Evolutionary conservation across 805 yeast genomes (phyloP), one percentile per base, ranked within the genome.

Genomic region (Clavispora phyllophila): DNA sequence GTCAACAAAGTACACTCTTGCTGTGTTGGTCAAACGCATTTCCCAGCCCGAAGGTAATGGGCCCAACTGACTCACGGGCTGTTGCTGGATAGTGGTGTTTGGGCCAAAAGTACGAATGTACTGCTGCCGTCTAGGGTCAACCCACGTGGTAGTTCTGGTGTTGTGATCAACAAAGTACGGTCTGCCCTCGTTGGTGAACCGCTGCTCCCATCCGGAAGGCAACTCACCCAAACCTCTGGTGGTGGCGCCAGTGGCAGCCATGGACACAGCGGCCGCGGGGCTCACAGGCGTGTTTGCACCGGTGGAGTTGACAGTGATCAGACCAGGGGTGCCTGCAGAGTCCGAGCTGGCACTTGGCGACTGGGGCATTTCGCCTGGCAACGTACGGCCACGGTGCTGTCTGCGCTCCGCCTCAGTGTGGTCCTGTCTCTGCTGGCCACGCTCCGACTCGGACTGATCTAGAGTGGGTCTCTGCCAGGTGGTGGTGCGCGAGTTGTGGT

Each of bases 111-210:
- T 88, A 63, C 97, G 84, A 56, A 93, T 93, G 65, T 88, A 93
- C 70, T 93, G 99, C 68, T 93, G 99, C 66, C 99, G 82, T 68
- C 99, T 81, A 51, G 99, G 99, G 65, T 93, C 99, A 37, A 93
- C 99, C 99, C 99, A 93, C 10, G 99, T 93, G 3, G 99, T 93
- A 1, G 99, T 93, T 65, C 99, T 79, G n/a, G 99, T 93, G 65
- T 93, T 93, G 70, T 93, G 99, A 65, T 93, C 99, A 38, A 93
- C 99, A 63, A 90, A 93, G 68, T 93, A 93, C 7, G 98, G 95
- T 62, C 99, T 81, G 31, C 99, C 99, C 67, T 93, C 99, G 22
- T 96, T 96, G 6, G 99, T 93, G 57, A 86, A 85, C 51, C 99
- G 76, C 70, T 91, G 98, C 68, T 93, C 99, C 99, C 99, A 93